phyloP scores from a whole-genome alignment of 306 rosid species.

The Myrica gale region DNA sequence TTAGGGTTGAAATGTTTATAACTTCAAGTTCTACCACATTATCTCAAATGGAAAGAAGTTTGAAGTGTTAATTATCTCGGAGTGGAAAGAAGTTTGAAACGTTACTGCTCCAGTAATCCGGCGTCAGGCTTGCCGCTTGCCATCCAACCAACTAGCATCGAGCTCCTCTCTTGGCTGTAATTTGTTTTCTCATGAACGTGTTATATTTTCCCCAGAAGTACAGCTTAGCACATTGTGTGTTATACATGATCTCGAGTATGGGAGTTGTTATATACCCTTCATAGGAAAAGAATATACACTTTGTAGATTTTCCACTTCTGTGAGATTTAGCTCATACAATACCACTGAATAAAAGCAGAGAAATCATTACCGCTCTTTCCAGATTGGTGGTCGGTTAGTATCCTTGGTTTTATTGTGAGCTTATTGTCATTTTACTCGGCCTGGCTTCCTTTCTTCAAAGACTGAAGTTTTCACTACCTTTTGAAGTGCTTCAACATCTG shows the following conservation, averaged over 20 bases:
- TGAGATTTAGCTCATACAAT: conserved; percentile 39
- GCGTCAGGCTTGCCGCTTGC: conserved; percentile 20
- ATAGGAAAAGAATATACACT: conserved; percentile 32
- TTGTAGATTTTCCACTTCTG: conserved; percentile 45
- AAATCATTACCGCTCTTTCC: not conserved
- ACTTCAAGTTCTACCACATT: conserved; percentile 26
- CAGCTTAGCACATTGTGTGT: conserved; percentile 28
- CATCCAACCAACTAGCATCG: conserved; percentile 30
- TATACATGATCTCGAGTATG: conserved; percentile 33
- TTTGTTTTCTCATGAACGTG: conserved; percentile 33
- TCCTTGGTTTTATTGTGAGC: not conserved
- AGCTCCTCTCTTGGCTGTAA: conserved; percentile 22
- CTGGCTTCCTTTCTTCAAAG: not conserved
- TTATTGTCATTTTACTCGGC: not conserved
- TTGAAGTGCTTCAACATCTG: not conserved
- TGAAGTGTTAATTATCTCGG: not conserved
- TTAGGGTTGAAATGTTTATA: conserved; percentile 30
- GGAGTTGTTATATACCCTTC: conserved; percentile 37
- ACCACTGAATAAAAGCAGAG: conserved; percentile 26
- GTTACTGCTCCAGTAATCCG: conserved; percentile 13
- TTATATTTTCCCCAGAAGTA: conserved; percentile 7
- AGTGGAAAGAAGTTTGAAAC: conserved; percentile 25
- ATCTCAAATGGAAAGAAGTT: conserved; percentile 25
- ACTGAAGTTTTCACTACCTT: not conserved
- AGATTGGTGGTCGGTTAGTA: not conserved